phyloP scores from a whole-genome alignment of 2,329 filamentous ascomycete species.

The Neonectria ditissima region DNA sequence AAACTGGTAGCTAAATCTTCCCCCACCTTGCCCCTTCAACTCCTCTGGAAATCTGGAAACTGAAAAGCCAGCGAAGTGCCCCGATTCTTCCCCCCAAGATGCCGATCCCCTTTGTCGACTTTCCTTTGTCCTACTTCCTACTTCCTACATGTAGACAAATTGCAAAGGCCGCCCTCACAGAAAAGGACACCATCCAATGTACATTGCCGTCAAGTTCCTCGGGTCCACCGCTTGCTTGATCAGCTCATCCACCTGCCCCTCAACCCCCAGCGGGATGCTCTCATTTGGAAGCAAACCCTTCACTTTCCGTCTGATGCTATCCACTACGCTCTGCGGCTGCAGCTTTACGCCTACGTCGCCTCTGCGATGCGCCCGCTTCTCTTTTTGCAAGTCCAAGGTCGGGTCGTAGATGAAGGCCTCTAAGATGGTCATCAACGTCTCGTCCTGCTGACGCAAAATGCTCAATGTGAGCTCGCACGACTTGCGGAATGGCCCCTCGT shows the following conservation, averaged over 20 bases:
- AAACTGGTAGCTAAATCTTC: background rate
- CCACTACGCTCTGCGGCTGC: constrained; percentile 80
- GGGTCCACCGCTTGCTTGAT: constrained; percentile 88
- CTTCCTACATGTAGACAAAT: background rate
- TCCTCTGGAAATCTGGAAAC: background rate
- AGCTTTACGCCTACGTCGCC: constrained; percentile 60
- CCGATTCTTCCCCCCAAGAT: background rate
- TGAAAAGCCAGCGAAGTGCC: background rate
- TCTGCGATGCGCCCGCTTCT: constrained; percentile 62
- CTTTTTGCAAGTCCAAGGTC: constrained; percentile 87
- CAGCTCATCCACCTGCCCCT: constrained; percentile 96
- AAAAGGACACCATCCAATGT: constrained; percentile 89
- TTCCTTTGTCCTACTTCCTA: constrained; percentile 1
- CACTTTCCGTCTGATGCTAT: constrained; percentile 89
- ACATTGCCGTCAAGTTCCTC: constrained; percentile 89
- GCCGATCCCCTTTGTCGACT: background rate
- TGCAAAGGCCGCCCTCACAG: constrained; percentile 51
- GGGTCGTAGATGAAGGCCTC: constrained; percentile 98
- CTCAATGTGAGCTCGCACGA: constrained; percentile 89
- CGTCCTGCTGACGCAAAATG: constrained; percentile 89
- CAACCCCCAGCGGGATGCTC: constrained; percentile 91
- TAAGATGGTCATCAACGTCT: constrained; percentile 96
- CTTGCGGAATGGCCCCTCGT: constrained; percentile 92
- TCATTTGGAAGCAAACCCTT: constrained; percentile 86
- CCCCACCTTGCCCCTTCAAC: background rate